Evolutionary conservation across 1,284 basidiomycete species (phyloP).

Genomic region (Porodaedalea pini): DNA sequence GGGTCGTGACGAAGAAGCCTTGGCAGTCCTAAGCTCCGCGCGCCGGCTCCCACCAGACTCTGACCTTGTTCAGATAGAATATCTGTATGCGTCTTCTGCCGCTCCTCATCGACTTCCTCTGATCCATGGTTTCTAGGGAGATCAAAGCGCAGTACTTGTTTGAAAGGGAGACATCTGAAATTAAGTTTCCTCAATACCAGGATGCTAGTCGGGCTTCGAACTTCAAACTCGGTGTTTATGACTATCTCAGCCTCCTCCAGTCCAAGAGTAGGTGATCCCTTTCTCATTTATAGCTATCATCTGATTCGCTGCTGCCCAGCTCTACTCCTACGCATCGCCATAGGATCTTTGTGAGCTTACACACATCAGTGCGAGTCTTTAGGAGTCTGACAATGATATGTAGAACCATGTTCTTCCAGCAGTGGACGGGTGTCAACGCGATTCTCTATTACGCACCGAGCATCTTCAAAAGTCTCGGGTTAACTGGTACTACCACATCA

Average conservation of each 20-base stretch:
- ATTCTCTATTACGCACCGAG: conserved; percentile 68
- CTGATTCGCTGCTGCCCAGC: conserved; percentile 32
- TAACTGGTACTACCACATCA: conserved; percentile 56
- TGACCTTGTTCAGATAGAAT: conserved; percentile 74
- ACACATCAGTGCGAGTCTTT: neutral
- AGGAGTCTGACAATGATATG: neutral
- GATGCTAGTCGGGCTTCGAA: conserved; percentile 54
- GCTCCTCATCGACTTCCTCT: neutral
- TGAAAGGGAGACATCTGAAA: conserved; percentile 57
- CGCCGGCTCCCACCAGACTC: conserved; percentile 54
- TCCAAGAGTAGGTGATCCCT: conserved; percentile 41
- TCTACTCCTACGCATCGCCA: conserved; percentile 53
- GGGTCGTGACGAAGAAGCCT: conserved; percentile 71
- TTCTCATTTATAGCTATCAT: neutral
- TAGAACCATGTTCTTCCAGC: conserved; percentile 74
- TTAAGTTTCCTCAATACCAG: conserved; percentile 61
- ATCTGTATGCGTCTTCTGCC: conserved; percentile 42
- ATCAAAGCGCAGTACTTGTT: conserved; percentile 77
- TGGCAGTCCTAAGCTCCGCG: conserved; percentile 59
- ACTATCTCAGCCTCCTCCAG: conserved; percentile 53
- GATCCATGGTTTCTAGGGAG: conserved; percentile 42
- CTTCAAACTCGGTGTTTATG: conserved; percentile 58
- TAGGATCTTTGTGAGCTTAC: conserved; percentile 51
- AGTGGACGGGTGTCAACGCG: conserved; percentile 63
- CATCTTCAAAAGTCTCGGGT: conserved; percentile 57